A percentile compares a stretch with the other conserved stretches of the same genome.
phyloP scores from a whole-genome alignment of 139 green algal genomes.

The Closterium sp. region DNA sequence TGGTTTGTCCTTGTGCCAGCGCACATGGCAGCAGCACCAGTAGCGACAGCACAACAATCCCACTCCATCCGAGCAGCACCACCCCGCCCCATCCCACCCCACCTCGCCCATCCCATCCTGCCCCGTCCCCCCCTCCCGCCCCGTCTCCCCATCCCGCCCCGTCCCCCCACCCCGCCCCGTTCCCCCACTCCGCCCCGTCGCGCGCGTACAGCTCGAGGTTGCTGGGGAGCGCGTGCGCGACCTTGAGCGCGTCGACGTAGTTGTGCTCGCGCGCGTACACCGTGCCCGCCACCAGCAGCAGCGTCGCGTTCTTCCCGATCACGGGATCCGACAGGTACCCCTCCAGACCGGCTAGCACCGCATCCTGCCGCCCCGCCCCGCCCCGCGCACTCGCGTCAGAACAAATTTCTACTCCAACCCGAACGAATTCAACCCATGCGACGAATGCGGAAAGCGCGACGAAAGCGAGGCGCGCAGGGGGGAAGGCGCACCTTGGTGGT shows the following conservation, averaged over 20 bases:
- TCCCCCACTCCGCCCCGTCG: background rate
- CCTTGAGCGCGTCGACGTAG: constrained; percentile 88
- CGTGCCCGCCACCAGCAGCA: constrained; percentile 77
- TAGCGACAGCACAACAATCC: no score
- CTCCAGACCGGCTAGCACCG: constrained; percentile 59
- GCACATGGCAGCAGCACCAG: background rate
- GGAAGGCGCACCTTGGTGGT: constrained; percentile 37
- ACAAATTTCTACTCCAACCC: no score
- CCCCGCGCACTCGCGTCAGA: no score
- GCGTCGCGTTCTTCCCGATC: constrained; percentile 72
- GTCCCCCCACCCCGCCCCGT: background rate
- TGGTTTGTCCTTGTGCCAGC: background rate
- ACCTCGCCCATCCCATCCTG: no score
- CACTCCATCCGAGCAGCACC: no score
- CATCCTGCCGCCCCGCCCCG: constrained; percentile 34
- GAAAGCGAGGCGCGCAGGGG: background rate
- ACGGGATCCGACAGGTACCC: constrained; percentile 77
- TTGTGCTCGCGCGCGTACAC: constrained; percentile 81
- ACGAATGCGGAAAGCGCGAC: background rate
- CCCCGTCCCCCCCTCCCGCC: no score
- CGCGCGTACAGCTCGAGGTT: constrained; percentile 49
- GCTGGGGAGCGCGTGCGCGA: constrained; percentile 63
- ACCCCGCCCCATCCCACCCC: no score
- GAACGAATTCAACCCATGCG: no score
- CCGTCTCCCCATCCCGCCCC: no score